Conservation (phyloP, 2,329 filamentous ascomycete species). For the Phaeomoniella chlamydospora region DNA sequence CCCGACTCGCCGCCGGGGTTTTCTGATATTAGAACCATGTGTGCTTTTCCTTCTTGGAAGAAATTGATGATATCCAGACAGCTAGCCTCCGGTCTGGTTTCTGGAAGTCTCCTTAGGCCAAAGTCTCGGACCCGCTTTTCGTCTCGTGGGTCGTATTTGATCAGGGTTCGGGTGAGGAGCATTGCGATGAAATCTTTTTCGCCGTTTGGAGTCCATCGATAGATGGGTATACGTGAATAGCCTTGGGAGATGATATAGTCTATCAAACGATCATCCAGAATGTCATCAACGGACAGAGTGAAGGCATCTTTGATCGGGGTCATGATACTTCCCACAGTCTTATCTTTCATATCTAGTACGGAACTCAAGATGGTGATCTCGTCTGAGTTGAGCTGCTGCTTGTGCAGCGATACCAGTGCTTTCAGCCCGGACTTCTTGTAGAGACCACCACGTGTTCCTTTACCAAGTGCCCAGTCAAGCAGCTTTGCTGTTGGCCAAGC, state of each 20-base stretch:
- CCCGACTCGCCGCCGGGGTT: slow-evolving; percentile 80
- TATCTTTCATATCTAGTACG: slow-evolving; percentile 90
- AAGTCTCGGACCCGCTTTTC: slow-evolving; percentile 77
- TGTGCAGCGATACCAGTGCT: slow-evolving; percentile 91
- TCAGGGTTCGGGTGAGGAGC: slow-evolving; percentile 95
- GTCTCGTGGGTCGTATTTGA: slow-evolving; percentile 96
- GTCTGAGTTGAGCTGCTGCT: slow-evolving; percentile 84
- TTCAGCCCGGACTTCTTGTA: slow-evolving; percentile 98
- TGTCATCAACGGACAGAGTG: slow-evolving; percentile 86
- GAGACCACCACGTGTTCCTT: slow-evolving; percentile 76
- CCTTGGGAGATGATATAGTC: slow-evolving; percentile 83
- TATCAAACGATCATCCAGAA: slow-evolving; percentile 88
- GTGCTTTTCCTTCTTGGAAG: slow-evolving; percentile 97
- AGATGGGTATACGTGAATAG: slow-evolving; percentile 91
- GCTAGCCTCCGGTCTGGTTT: slow-evolving; percentile 87
- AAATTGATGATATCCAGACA: slow-evolving; percentile 98
- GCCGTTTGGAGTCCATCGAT: slow-evolving; percentile 59
- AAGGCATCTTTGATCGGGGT: slow-evolving; percentile 97
- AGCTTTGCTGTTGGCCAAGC: slow-evolving; percentile 94
- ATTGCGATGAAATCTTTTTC: slow-evolving; percentile 86
- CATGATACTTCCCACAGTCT: slow-evolving; percentile 91
- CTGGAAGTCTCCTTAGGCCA: slow-evolving; percentile 80
- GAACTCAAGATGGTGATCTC: slow-evolving; percentile 98
- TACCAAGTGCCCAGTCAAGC: slow-evolving; percentile 80
- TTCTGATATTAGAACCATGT: slow-evolving; percentile 94